A percentile compares a stretch with the other conserved stretches of the same genome.
These are phyloP conservation scores for Xylariaceae sp. DNA, from an alignment of 2,329 filamentous ascomycete genomes.

Conservation along the genomic window DNA sequence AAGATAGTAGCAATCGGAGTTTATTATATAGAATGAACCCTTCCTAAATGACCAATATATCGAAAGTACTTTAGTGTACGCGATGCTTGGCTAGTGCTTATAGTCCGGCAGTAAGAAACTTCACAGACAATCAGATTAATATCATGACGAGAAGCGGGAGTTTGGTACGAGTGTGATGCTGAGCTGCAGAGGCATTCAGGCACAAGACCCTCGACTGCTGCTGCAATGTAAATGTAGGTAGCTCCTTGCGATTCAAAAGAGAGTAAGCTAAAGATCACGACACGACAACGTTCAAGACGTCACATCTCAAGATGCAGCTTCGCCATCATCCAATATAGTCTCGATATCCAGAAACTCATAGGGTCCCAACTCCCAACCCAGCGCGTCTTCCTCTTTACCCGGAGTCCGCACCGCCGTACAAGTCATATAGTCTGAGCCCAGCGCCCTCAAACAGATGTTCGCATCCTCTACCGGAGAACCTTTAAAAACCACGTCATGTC, in stretches of 20 bases:
- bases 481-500: conserved; percentile 37
- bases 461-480: conserved; percentile 38
- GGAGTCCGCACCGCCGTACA: conserved; percentile 47
- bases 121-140: too few species aligned
- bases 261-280: not conserved
- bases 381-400: conserved; percentile 32
- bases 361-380: conserved; percentile 37
- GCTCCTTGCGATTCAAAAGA: not conserved
- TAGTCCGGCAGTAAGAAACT: too few species aligned
- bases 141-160: too few species aligned
- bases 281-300: not conserved
- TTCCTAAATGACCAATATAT: too few species aligned
- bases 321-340: conserved; percentile 42
- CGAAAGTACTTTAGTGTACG: too few species aligned
- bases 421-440: conserved; percentile 51
- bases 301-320: conserved; percentile 24
- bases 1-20: too few species aligned
- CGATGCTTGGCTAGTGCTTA: too few species aligned
- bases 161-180: too few species aligned
- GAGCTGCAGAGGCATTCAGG: too few species aligned
- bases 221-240: too few species aligned
- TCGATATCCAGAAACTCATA: conserved; percentile 44
- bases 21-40: too few species aligned
- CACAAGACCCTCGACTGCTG: too few species aligned
- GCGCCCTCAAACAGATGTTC: conserved; percentile 40